Evolutionary conservation across 768 basidiomycete genomes (phyloP).

Genomic region (Mycena maculata): DNA sequence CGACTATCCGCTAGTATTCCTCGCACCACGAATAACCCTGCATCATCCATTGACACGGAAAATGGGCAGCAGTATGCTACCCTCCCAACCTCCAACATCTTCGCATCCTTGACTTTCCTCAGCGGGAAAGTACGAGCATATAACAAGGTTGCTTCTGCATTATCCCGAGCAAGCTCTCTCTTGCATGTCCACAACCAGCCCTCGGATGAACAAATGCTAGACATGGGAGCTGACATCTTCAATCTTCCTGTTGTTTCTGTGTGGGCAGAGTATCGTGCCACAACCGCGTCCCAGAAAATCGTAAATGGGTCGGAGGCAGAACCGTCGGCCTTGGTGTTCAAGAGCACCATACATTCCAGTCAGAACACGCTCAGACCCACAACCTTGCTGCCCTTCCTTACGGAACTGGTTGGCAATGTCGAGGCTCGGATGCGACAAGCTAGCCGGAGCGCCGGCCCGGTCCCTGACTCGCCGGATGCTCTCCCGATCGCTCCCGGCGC

Average conservation of each 20-base stretch:
- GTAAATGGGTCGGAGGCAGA: conserved; percentile 48
- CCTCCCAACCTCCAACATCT: conserved; percentile 68
- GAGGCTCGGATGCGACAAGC: conserved; percentile 76
- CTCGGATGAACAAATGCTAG: conserved; percentile 65
- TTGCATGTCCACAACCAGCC: conserved; percentile 53
- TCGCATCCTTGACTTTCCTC: conserved; percentile 77
- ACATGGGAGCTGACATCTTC: conserved; percentile 71
- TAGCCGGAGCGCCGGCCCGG: conserved; percentile 44
- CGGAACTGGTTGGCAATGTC: conserved; percentile 76
- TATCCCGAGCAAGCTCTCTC: conserved; percentile 52
- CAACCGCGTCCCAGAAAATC: conserved; percentile 56
- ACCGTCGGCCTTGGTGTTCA: conserved; percentile 80
- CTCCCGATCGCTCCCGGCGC: conserved; percentile 31
- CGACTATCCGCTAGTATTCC: conserved; percentile 69
- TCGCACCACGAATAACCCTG: conserved; percentile 42
- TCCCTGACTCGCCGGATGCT: conserved; percentile 2
- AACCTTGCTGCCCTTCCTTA: conserved; percentile 82
- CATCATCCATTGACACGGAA: background rate
- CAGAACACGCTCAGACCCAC: conserved; percentile 86
- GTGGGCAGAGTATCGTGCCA: conserved; percentile 84
- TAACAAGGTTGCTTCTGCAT: conserved; percentile 56
- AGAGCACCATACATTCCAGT: conserved; percentile 90
- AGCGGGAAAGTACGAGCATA: conserved; percentile 88
- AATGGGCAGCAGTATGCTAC: conserved; percentile 44
- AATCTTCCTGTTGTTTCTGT: conserved; percentile 82